Evolutionary conservation across 2,329 filamentous ascomycete genomes (phyloP), one percentile per base, ranked within the genome.

Genomic region (Botrytis fabae): DNA sequence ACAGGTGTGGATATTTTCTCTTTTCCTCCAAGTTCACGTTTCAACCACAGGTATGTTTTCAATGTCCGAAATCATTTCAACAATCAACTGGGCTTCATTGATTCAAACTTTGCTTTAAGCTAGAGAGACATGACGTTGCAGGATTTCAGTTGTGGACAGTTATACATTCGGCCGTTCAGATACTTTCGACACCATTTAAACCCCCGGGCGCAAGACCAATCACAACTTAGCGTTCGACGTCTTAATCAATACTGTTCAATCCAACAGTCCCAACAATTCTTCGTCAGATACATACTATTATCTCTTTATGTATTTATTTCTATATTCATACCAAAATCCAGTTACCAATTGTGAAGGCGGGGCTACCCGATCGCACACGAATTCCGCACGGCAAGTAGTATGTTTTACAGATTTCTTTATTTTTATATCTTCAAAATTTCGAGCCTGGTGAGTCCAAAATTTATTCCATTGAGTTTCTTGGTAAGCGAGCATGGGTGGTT

Each of bases 401-500:
- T 20, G 44, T 51, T 64, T 48, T 38, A 20, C 12, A 22, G n/a
- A 65, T 38, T 65, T 61, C 32, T 38, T 28, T 51, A n/a, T 32
- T n/a, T 65, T 48, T 65, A 51, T 65, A 65, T 65, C 63, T 25
- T 65, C 44, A 65, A 25, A 65, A 42, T 38, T 9, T 65, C 32
- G 6, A 65, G 32, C 44, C 12, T 51, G 63, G 44, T 65, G 44
- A 65, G 63, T 65, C 18, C 18, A 22, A 51, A 65, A 48, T n/a
- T 65, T 7, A 25, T 48, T 51, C 63, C 14, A n/a, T 46, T 32
- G 28, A n/a, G 46, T 65, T 51, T 35, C 44, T 51, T 65, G 28
- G 32, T 65, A 65, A 65, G 63, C 63, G 63, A 65, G 44, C 9
- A 28, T 65, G 63, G 44, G 44, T 65, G 63, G 44, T n/a, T 57